These are phyloP conservation scores for Syzygium syzygioides DNA, from an alignment of 441 rosid genomes.

Conservation along the genomic window DNA sequence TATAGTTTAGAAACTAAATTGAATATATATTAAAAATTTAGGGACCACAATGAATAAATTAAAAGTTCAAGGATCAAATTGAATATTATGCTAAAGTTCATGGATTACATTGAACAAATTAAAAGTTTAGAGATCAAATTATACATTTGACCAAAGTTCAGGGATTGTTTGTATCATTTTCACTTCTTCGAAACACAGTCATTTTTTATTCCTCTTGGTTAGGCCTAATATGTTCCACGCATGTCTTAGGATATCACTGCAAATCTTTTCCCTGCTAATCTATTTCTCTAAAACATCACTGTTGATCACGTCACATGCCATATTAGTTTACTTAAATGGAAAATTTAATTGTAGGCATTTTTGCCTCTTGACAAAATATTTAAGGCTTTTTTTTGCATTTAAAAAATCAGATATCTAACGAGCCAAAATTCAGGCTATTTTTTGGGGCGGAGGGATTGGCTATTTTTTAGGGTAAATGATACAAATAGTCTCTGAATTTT, in stretches of 20 bases:
- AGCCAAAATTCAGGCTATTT: neutral
- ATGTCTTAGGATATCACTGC: neutral
- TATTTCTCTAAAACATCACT: neutral
- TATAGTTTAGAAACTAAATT: no score
- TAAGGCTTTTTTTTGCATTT: neutral
- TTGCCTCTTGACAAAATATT: neutral
- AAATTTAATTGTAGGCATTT: neutral
- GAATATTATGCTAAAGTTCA: no score
- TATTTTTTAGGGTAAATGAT: no score
- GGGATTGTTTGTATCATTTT: no score
- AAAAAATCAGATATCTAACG: neutral
- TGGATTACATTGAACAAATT: no score
- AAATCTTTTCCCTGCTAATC: neutral
- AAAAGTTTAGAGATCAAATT: no score
- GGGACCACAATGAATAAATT: no score
- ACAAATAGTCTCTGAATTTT: no score
- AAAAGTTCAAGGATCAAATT: no score
- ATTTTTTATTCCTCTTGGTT: neutral
- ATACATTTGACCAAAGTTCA: no score
- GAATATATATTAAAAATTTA: no score
- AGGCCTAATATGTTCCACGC: neutral
- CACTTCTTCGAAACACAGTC: neutral
- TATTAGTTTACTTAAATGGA: neutral
- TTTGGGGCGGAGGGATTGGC: neutral
- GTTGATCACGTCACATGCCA: neutral